Evolutionary conservation across 2,329 filamentous ascomycete species (phyloP), one percentile per base, ranked within the genome.

Genomic region (Apiospora aurea): DNA sequence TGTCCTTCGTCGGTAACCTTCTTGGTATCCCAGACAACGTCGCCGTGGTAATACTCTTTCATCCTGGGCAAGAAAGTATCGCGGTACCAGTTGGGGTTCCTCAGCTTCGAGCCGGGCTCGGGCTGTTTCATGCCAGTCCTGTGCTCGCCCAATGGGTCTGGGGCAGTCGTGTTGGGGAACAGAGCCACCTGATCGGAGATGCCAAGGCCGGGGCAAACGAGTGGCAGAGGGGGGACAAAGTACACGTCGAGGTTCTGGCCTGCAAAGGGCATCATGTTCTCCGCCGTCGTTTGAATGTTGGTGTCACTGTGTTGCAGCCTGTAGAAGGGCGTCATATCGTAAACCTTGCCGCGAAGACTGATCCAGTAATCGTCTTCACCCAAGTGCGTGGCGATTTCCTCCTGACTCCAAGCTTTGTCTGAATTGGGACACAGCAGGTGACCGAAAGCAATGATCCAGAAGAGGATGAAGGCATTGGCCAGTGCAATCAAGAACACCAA

Each of bases 291-390:
- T 72, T 91, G 85, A 69, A 89, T 90, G 67, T 81, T 82, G 13
- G 84, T 91, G 78, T 97, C 94, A 79, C 94, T 96, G 84, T 99
- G 96, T 72, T 97, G 90, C 29, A 89, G 83, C 78, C 89, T 94
- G 90, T 92, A 98, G 81, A 97, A 99, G 71, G 95, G 93, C 70
- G 91, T 90, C 64, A 99, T 90, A 78, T 99, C 96, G 83, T 98
- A 99, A 44, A 98, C 96, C 57, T 91, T 90, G 74, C 96, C 96
- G 72, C 92, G 92, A 75, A 97, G 91, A 77, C 93, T 94, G 77
- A 98, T 96, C 84, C 88, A 99, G 80, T 92, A 98, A 79, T 97
- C 93, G 71, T 91, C 87, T 8, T 87, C 84, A n/a, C 90, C 93
- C 76, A 89, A 86, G 77, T 98, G 96, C 49, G 84, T 88, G 18